A percentile compares a stretch with the other conserved stretches of the same genome.
These are phyloP conservation scores for Leishmania mexicana DNA, from an alignment of 208 protist genomes.

Conservation along the genomic window DNA sequence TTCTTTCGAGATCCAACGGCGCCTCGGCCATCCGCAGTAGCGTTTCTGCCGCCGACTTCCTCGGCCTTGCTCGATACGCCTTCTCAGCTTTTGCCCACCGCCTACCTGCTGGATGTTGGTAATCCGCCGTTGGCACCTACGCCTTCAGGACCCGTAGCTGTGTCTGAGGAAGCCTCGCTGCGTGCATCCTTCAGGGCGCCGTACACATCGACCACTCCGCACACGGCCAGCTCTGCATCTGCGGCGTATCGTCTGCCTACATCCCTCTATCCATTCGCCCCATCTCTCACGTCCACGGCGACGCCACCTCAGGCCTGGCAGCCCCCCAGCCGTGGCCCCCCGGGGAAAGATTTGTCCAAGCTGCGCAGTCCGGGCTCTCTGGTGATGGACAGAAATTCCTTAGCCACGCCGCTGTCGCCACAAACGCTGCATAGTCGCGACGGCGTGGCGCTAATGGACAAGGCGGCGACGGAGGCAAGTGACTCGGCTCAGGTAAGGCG, in stretches of 20 bases:
- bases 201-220: neutral
- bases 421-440: neutral
- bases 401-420: neutral
- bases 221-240: neutral
- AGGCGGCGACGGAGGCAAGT: neutral
- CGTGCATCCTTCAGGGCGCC: constrained; percentile 1
- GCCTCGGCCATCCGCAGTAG: constrained; percentile 10
- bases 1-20: constrained; percentile 36
- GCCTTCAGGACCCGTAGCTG: neutral
- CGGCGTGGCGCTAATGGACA: neutral
- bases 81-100: constrained; percentile 2
- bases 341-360: neutral
- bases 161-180: constrained; percentile 2
- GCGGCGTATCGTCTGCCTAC: constrained; percentile 9
- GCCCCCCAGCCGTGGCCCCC: no score
- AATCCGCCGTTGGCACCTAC: neutral
- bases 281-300: neutral
- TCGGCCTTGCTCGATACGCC: neutral
- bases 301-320: neutral
- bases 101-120: neutral
- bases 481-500: neutral
- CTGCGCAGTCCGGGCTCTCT: neutral
- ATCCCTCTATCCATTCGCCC: neutral
- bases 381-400: neutral
- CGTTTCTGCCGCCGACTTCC: constrained; percentile 1